Evolutionary conservation across 768 basidiomycete genomes (phyloP).

Genomic region (Dacryopinax primogenitus): DNA sequence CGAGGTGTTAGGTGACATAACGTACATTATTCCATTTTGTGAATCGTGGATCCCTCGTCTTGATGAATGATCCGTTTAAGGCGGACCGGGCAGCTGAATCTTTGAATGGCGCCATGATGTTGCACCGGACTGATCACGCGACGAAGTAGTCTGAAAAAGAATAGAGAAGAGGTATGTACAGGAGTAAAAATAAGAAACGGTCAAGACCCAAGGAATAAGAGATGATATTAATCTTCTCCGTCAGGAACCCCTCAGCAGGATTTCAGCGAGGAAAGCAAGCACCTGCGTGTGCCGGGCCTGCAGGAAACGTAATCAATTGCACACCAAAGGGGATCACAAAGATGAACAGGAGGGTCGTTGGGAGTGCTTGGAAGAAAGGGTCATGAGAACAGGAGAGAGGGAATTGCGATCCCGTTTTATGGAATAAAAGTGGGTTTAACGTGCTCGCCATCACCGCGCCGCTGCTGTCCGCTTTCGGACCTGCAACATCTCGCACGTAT

Average conservation of each 20-base stretch:
- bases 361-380: background rate
- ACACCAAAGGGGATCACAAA: background rate
- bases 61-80: too few relatives aligned
- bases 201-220: background rate
- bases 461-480: background rate
- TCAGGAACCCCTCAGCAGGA: too few relatives aligned
- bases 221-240: too few relatives aligned
- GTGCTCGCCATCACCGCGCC: too few relatives aligned
- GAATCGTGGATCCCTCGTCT: too few relatives aligned
- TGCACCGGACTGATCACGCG: background rate
- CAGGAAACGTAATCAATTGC: slow-evolving; percentile 8
- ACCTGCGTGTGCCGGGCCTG: too few relatives aligned
- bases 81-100: too few relatives aligned
- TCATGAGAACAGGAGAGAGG: background rate
- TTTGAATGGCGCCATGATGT: background rate
- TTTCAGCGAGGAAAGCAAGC: too few relatives aligned
- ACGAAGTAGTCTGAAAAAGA: too few relatives aligned
- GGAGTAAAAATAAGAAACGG: background rate
- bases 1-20: too few relatives aligned
- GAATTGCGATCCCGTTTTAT: slow-evolving; percentile 7
- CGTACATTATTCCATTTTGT: too few relatives aligned
- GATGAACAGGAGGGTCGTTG: background rate
- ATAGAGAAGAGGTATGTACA: background rate
- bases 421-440: background rate
- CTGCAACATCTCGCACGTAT: background rate